Evolutionary conservation across 306 rosid species (phyloP).

Genomic region (Medicago lupulina): DNA sequence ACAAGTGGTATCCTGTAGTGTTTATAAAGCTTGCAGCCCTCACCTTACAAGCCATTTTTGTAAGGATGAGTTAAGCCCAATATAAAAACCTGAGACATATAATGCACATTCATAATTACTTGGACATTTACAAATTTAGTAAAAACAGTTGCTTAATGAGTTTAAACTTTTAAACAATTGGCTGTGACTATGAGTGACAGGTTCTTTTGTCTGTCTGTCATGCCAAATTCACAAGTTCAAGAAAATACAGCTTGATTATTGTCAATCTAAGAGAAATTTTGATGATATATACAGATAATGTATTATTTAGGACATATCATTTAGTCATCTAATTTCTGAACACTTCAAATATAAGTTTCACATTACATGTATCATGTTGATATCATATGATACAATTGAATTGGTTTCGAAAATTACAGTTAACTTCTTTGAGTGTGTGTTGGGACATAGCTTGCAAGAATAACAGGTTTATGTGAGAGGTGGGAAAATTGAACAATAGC

Average conservation of each 20-base stretch:
- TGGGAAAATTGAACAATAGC: constrained; percentile 3
- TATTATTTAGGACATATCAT: constrained; percentile 29
- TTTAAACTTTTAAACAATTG: constrained; percentile 17
- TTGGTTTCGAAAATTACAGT: constrained; percentile 17
- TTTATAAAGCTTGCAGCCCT: too few relatives aligned
- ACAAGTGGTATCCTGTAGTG: too few relatives aligned
- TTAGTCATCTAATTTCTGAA: constrained; percentile 7
- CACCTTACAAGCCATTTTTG: too few relatives aligned
- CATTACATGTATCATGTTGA: constrained; percentile 26
- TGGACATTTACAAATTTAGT: constrained; percentile 24
- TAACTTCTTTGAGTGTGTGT: constrained; percentile 3
- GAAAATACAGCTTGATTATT: constrained; percentile 19
- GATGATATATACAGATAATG: constrained; percentile 12
- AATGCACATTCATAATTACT: constrained; percentile 27
- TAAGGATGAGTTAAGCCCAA: too few relatives aligned
- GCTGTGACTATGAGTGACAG: constrained; percentile 18
- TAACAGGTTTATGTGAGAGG: constrained; percentile 21
- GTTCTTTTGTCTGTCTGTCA: constrained; percentile 35
- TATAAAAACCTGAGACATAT: background rate
- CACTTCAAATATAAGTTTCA: constrained; percentile 3
- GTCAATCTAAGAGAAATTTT: constrained; percentile 5
- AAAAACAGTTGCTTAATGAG: constrained; percentile 19
- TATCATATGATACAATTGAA: constrained; percentile 18
- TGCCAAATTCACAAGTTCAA: constrained; percentile 13
- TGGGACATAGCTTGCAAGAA: constrained; percentile 2